These are phyloP conservation scores for Paramecium biaurelia DNA, from an alignment of 73 alveolate species.

Conservation along the genomic window DNA sequence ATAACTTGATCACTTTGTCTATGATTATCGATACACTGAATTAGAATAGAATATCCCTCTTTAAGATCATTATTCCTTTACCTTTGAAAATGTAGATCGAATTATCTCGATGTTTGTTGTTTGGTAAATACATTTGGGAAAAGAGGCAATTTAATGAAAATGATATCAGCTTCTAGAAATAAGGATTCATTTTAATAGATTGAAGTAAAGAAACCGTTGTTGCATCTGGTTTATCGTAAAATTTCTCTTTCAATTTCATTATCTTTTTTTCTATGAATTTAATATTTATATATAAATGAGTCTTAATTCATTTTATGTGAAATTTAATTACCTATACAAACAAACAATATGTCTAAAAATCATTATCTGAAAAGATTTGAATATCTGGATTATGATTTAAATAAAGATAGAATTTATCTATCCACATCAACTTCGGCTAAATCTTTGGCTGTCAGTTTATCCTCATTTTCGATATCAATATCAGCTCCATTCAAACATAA, in stretches of 20 bases:
- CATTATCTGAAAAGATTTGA: background rate
- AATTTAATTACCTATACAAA: background rate
- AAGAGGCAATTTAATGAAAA: conserved; percentile 14
- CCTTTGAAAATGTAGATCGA: background rate
- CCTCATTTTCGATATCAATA: background rate
- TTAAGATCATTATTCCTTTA: background rate
- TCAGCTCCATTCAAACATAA: background rate
- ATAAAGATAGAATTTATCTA: background rate
- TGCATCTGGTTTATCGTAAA: background rate
- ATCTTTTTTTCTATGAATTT: background rate
- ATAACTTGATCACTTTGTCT: background rate
- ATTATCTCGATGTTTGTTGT: conserved; percentile 39
- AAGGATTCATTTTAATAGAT: conserved; percentile 11
- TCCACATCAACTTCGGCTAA: background rate
- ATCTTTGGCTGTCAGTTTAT: background rate
- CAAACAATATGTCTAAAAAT: background rate
- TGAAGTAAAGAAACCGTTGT: background rate
- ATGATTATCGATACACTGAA: conserved; percentile 13
- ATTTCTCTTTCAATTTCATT: background rate
- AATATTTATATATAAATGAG: background rate
- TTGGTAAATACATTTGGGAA: conserved; percentile 14
- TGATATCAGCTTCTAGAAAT: background rate
- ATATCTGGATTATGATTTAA: background rate
- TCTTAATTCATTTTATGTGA: background rate
- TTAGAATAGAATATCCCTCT: conserved; percentile 3